Conservation (phyloP, 2,329 filamentous ascomycete genomes). For the Fusarium algeriense region DNA sequence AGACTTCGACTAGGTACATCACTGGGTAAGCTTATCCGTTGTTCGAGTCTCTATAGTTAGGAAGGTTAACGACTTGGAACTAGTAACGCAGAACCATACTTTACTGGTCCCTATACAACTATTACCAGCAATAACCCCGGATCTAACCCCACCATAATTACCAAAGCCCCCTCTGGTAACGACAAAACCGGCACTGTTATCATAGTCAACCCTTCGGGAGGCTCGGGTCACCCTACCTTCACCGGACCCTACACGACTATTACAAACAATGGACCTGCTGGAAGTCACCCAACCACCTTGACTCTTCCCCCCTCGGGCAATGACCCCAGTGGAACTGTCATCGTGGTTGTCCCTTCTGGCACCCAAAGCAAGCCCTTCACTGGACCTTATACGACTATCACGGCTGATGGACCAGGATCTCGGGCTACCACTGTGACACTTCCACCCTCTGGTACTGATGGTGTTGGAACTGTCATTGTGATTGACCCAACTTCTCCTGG, state of each 20-base stretch:
- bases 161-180: background rate
- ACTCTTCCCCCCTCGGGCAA: background rate
- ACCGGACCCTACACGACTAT: slow-evolving; percentile 7
- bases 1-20: background rate
- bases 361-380: background rate
- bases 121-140: background rate
- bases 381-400: background rate
- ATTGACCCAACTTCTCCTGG: background rate
- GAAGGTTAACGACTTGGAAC: background rate
- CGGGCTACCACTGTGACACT: background rate
- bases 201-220: background rate
- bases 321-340: background rate
- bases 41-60: accelerated
- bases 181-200: background rate
- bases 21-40: background rate
- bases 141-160: background rate
- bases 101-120: background rate
- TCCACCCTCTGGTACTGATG: background rate
- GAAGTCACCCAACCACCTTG: background rate
- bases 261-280: background rate
- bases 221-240: background rate
- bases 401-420: background rate
- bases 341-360: background rate
- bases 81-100: background rate
- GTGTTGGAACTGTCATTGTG: background rate